These are phyloP conservation scores for Tolypocladium paradoxum DNA, from an alignment of 2,329 filamentous ascomycete species.

Conservation along the genomic window DNA sequence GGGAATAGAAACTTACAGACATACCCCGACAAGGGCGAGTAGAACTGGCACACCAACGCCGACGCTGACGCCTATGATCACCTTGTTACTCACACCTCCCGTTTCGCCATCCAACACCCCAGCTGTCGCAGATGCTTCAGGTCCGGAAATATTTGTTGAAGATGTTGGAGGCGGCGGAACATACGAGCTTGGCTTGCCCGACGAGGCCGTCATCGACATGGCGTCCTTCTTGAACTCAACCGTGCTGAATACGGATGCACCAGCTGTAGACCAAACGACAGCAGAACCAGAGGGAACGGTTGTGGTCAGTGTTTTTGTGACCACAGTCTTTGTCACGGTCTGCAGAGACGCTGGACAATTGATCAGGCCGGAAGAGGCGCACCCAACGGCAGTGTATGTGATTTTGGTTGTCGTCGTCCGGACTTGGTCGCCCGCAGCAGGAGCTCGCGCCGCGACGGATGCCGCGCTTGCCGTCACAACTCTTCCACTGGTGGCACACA, in stretches of 20 bases:
- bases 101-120: conserved; percentile 14
- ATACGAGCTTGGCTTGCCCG: conserved; percentile 34
- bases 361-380: conserved; percentile 27
- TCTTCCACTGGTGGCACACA: neutral
- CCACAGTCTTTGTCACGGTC: conserved; percentile 26
- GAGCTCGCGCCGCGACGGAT: neutral
- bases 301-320: conserved; percentile 28
- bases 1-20: conserved; percentile 18
- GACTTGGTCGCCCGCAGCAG: neutral
- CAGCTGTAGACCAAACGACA: conserved; percentile 9
- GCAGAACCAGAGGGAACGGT: conserved; percentile 25
- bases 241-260: conserved; percentile 17
- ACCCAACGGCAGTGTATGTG: conserved; percentile 33
- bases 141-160: neutral
- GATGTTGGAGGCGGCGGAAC: conserved; percentile 21
- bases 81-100: conserved; percentile 27
- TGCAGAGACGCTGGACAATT: conserved; percentile 42
- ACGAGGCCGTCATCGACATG: conserved; percentile 9
- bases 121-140: neutral
- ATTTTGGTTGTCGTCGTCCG: conserved; percentile 23
- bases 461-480: neutral
- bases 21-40: conserved; percentile 14
- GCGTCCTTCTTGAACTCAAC: conserved; percentile 31
- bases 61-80: conserved; percentile 38
- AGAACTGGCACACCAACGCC: conserved; percentile 32